Evolutionary conservation across 192 early-diverging fungal genomes (phyloP).

Genomic region (Allomyces macrogynus): DNA sequence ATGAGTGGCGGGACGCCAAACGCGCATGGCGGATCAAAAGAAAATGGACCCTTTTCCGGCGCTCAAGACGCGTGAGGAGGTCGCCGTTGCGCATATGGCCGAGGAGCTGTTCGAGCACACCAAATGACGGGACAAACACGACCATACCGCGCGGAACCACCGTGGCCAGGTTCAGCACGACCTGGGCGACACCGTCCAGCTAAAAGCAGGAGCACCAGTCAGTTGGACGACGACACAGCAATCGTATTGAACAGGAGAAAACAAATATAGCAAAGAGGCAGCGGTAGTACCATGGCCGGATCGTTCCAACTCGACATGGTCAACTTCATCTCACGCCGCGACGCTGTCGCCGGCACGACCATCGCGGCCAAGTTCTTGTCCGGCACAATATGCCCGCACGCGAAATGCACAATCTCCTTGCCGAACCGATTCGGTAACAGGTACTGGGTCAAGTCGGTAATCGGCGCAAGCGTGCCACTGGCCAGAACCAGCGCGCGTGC

Average conservation of each 20-base stretch:
- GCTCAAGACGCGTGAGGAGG: conserved; percentile 24
- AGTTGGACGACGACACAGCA: conserved; percentile 5
- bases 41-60: conserved; percentile 31
- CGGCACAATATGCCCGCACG: conserved; percentile 3
- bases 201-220: conserved; percentile 3
- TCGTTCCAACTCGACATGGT: conserved; percentile 38
- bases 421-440: conserved; percentile 5
- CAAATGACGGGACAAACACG: conserved; percentile 69
- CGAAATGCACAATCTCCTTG: neutral
- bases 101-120: conserved; percentile 42
- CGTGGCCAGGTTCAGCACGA: conserved; percentile 44
- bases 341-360: conserved; percentile 40
- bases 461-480: conserved; percentile 84
- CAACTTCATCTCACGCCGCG: conserved; percentile 38
- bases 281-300: conserved; percentile 20
- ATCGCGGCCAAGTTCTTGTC: conserved; percentile 4
- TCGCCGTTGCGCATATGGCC: conserved; percentile 26
- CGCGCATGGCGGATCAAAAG: neutral
- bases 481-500: conserved; percentile 66
- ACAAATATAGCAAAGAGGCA: neutral
- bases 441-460: conserved; percentile 22
- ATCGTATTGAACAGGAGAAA: neutral
- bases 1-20: neutral
- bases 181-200: conserved; percentile 49
- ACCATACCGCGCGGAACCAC: conserved; percentile 70